Conservation (phyloP, 192 early-diverging fungal species). For the Rhizophlyctis rosea region DNA sequence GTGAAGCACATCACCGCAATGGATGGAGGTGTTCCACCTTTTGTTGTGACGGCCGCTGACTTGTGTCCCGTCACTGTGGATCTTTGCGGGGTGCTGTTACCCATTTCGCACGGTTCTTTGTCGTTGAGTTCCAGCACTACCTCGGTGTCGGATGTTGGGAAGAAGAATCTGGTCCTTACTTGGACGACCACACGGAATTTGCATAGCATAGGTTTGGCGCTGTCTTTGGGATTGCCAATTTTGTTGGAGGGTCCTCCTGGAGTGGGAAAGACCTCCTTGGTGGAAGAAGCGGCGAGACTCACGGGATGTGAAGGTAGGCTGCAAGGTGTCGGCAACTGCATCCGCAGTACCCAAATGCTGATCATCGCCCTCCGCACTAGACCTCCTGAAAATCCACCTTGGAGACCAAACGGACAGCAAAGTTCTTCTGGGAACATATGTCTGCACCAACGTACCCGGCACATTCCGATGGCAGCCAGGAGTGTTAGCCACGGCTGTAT, state of each 20-base stretch:
- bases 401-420: slow-evolving; percentile 96
- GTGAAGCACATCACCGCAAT: background rate
- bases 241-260: slow-evolving; percentile 83
- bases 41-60: slow-evolving; percentile 3
- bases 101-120: slow-evolving; percentile 25
- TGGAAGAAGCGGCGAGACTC: slow-evolving; percentile 76
- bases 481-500: slow-evolving; percentile 86
- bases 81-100: slow-evolving; percentile 67
- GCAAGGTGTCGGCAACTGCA: background rate
- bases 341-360: too few species aligned
- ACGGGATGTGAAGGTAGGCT: background rate
- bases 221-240: slow-evolving; percentile 83
- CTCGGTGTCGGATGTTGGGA: slow-evolving; percentile 20
- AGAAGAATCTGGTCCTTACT: slow-evolving; percentile 66
- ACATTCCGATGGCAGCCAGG: slow-evolving; percentile 95
- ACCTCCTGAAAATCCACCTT: slow-evolving; percentile 89
- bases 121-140: slow-evolving; percentile 3
- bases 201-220: slow-evolving; percentile 75
- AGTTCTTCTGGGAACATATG: slow-evolving; percentile 91
- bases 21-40: background rate
- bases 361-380: too few species aligned
- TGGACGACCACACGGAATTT: slow-evolving; percentile 73
- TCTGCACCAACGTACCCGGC: slow-evolving; percentile 86
- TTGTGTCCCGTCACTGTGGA: slow-evolving; percentile 34
- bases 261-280: slow-evolving; percentile 83